Evolutionary conservation across 2,329 filamentous ascomycete genomes (phyloP), one percentile per base, ranked within the genome.

Genomic region (Penicillium rolfsii): DNA sequence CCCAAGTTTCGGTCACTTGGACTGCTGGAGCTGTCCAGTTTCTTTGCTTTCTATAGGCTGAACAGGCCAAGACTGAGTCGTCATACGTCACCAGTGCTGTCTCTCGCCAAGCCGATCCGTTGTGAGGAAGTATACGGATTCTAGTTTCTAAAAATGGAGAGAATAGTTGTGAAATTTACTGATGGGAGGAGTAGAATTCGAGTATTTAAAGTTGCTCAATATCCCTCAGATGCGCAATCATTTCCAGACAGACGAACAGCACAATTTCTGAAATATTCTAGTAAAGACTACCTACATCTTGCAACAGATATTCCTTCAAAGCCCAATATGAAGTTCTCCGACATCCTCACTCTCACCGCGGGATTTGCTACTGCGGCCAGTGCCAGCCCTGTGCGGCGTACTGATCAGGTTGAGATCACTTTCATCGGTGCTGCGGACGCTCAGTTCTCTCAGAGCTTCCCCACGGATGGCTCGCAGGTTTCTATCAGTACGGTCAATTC

Each of bases 351-450:
- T 43, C 24, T 60, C 36, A 57, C 57, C 24, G 53, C 50, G 45
- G 60, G 50, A n/a, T 26, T 62, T 14, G 60, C 57, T 52, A 54
- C 54, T 19, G 54, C 60, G 11, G 53, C 57, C 11, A 58, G 24
- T 7, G 60, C 60, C 8, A 40, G 40, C 24, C 57, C 57, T 22
- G 7, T 56, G 26, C 59, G 56, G 41, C 56, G 60, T 28, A 36
- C 54, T 2, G 35, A 58, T 2, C 22, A 16, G 19, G 57, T 52
- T 28, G 53, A 55, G 22, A 64, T 67, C 48, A 67, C 61, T 19
- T 70, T 70, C 50, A 38, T 64, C 35, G 68, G 68, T 16, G 68
- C 67, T 12, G 67, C 63, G 4, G 56, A 63, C 55, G 67, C 64
- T 7, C 43, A 61, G 22, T 70, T 68, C 52, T 33, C 58, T 12